Percentiles rank a stretch among this genome's conserved stretches.
Evolutionary conservation across 2,329 filamentous ascomycete genomes (phyloP).

Genomic region (Aspergillus uvarum): DNA sequence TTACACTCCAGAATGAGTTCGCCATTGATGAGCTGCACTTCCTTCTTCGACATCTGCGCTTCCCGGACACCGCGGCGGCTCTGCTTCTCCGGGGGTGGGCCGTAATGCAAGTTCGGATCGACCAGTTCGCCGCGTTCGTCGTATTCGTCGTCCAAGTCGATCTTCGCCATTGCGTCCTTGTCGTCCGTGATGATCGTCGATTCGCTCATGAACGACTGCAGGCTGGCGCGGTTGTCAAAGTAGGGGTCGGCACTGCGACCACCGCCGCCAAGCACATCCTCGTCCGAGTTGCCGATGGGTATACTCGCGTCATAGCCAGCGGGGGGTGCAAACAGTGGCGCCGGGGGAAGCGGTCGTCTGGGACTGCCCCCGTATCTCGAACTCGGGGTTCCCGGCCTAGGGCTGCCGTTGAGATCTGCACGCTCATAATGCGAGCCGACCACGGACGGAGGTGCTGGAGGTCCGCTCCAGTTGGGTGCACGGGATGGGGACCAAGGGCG

Average conservation of each 20-base stretch:
- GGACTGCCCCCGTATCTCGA: conserved; percentile 86
- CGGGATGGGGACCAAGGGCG: conserved; percentile 57
- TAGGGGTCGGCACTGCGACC: conserved; percentile 46
- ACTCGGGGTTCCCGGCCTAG: conserved; percentile 85
- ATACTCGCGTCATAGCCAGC: conserved; percentile 49
- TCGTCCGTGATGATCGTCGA: conserved; percentile 59
- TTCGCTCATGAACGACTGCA: conserved; percentile 62
- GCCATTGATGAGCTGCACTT: conserved; percentile 94
- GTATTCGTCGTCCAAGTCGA: conserved; percentile 49
- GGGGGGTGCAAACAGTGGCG: conserved; percentile 72
- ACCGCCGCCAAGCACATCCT: conserved; percentile 69
- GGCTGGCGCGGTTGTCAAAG: conserved; percentile 56
- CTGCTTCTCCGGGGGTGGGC: conserved; percentile 82
- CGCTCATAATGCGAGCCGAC: conserved; percentile 77
- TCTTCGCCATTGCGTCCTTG: conserved; percentile 42
- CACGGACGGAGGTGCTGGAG: conserved; percentile 65
- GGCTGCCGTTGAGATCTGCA: conserved; percentile 82
- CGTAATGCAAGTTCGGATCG: conserved; percentile 67
- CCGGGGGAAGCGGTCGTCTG: conserved; percentile 80
- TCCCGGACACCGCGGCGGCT: conserved; percentile 81
- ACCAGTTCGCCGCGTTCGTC: conserved; percentile 56
- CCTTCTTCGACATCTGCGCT: conserved; percentile 86
- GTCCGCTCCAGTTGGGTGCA: conserved; percentile 65
- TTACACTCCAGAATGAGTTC: conserved; percentile 98
- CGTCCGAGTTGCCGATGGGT: conserved; percentile 49